Evolutionary conservation across 2,329 filamentous ascomycete species (phyloP), one percentile per base, ranked within the genome.

Genomic region (Colletotrichum australisinense): DNA sequence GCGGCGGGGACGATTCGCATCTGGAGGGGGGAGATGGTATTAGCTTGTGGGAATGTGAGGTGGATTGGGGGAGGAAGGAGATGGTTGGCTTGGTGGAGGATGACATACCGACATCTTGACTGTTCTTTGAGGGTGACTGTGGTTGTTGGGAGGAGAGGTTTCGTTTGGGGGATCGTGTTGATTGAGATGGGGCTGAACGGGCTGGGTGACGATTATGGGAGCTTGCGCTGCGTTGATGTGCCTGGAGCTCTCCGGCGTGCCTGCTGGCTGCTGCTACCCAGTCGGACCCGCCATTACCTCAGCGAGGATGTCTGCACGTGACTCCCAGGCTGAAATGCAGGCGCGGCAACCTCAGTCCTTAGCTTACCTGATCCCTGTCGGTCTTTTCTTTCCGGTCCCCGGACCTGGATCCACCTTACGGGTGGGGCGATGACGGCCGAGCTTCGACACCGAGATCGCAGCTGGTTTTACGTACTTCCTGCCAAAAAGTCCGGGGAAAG

Each of bases 1-100:
- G 91, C 84, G 74, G 91, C 83, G 81, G 97, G 97, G 77, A 94
- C 91, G 86, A 99, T 93, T 86, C 95, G 95, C 89, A 98, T 93
- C 80, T 76, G 75, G 76, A n/a, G 19, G 26, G 52, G 35, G 26
- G 12, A 8, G 14, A 8, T 1, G 30, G 22, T 55, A 38, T 72
- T 22, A 69, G 70, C 24, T 75, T 70, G n/a, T n/a, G n/a, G n/a
- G n/a, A n/a, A n/a, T n/a, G n/a, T n/a, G n/a, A n/a, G n/a, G n/a
- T n/a, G n/a, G n/a, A n/a, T n/a, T n/a, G n/a, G n/a, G n/a, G n/a
- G n/a, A n/a, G n/a, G n/a, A n/a, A n/a, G n/a, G n/a, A n/a, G n/a
- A n/a, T n/a, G n/a, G n/a, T n/a, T n/a, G n/a, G n/a, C n/a, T n/a
- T n/a, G n/a, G n/a, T n/a, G n/a, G n/a, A n/a, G n/a, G n/a, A 38